Conservation (phyloP, 2,329 filamentous ascomycete species). For the Purpureocillium takamizusanense region DNA sequence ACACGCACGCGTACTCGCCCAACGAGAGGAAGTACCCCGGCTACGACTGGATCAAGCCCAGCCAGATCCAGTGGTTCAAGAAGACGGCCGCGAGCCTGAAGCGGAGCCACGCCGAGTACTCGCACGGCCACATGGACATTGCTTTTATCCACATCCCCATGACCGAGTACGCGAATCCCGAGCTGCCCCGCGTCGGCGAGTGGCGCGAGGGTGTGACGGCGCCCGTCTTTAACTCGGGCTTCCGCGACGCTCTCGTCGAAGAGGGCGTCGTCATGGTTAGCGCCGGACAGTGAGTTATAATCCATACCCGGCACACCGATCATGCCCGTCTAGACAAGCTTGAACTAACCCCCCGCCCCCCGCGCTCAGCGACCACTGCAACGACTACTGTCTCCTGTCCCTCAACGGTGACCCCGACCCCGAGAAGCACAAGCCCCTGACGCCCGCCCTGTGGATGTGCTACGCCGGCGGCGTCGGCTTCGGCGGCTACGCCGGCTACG, state of each 20-base stretch:
- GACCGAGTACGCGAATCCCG: slow-evolving; percentile 67
- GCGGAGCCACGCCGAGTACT: slow-evolving; percentile 73
- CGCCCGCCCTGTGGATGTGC: slow-evolving; percentile 89
- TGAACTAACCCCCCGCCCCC: too few species aligned
- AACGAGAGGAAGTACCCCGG: slow-evolving; percentile 83
- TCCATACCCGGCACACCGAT: too few species aligned
- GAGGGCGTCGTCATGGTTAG: slow-evolving; percentile 80
- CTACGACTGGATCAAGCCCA: slow-evolving; percentile 95
- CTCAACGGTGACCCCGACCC: slow-evolving; percentile 19
- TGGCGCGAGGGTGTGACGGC: slow-evolving; percentile 83
- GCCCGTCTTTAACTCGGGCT: slow-evolving; percentile 83
- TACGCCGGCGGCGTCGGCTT: slow-evolving; percentile 89
- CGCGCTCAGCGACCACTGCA: slow-evolving; percentile 69
- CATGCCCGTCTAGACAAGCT: too few species aligned
- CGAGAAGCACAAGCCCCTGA: slow-evolving; percentile 14
- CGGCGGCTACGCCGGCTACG: slow-evolving; percentile 90
- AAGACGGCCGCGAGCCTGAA: slow-evolving; percentile 66
- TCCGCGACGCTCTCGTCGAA: slow-evolving; percentile 80
- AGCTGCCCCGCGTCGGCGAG: slow-evolving; percentile 53
- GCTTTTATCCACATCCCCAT: slow-evolving; percentile 97
- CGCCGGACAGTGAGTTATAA: slow-evolving; percentile 76
- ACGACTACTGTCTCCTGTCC: slow-evolving; percentile 85
- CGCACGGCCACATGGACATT: slow-evolving; percentile 87
- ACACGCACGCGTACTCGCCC: slow-evolving; percentile 86
- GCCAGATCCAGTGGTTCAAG: slow-evolving; percentile 91